Evolutionary conservation across 2,329 filamentous ascomycete species (phyloP).

Genomic region (Claviceps sp.): DNA sequence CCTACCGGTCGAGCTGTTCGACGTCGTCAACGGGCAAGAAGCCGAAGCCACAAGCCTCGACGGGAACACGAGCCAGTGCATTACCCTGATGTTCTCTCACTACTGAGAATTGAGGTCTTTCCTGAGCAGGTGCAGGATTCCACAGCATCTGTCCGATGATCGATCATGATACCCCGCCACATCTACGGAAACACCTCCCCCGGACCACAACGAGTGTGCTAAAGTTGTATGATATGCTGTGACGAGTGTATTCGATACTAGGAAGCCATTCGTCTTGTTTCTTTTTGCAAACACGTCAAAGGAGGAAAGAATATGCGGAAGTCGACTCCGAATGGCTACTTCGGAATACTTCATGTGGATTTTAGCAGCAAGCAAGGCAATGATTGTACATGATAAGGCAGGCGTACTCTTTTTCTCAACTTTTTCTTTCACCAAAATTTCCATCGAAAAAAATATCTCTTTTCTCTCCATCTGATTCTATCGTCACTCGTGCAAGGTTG

Average conservation of each 20-base stretch:
- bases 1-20: conserved; percentile 20
- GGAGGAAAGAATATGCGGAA: neutral
- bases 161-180: neutral
- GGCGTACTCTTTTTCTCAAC: neutral
- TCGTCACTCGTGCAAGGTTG: neutral
- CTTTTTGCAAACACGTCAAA: neutral
- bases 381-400: neutral
- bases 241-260: neutral
- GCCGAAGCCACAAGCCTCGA: conserved; percentile 22
- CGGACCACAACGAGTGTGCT: neutral
- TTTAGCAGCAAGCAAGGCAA: neutral
- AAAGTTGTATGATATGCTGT: conserved; percentile 2
- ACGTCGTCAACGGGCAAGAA: conserved; percentile 25
- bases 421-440: no score
- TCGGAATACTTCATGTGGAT: neutral
- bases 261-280: neutral
- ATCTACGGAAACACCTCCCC: neutral
- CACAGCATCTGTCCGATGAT: neutral
- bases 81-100: conserved; percentile 17
- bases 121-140: conserved; percentile 8
- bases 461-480: neutral
- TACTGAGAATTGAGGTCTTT: conserved; percentile 22
- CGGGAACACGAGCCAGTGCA: conserved; percentile 17
- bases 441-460: no score
- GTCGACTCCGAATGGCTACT: neutral